Percentiles rank a stretch among this genome's conserved stretches.
Evolutionary conservation across 805 yeast species (phyloP).

Genomic region (Sugiyamaella qingdaonensis): DNA sequence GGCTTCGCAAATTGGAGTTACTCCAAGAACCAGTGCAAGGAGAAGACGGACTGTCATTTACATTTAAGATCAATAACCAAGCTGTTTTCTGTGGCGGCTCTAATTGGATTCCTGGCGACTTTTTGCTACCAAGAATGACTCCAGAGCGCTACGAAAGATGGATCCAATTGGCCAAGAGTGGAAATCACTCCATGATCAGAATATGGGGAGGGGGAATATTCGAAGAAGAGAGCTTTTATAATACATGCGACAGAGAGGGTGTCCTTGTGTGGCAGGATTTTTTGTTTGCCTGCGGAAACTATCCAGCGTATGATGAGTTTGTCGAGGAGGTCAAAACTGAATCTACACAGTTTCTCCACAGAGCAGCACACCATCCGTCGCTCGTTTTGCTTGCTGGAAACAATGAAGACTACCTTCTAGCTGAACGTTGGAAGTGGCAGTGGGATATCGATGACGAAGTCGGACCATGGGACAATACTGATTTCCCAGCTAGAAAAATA

Average conservation of each 20-base stretch:
- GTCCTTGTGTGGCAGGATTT: constrained; percentile 51
- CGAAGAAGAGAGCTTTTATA: constrained; percentile 40
- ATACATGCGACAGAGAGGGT: constrained; percentile 42
- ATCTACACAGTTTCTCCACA: constrained; percentile 34
- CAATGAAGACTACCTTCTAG: constrained; percentile 44
- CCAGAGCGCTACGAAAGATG: constrained; percentile 33
- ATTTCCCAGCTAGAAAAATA: constrained; percentile 41
- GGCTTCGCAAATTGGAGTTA: constrained; percentile 41
- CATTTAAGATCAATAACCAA: constrained; percentile 38
- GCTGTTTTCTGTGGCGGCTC: constrained; percentile 40
- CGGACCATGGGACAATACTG: constrained; percentile 15
- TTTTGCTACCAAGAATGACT: constrained; percentile 34
- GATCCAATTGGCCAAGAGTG: constrained; percentile 35
- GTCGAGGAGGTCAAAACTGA: constrained; percentile 36
- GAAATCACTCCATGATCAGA: constrained; percentile 42
- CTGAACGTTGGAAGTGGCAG: constrained; percentile 29
- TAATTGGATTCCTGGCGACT: constrained; percentile 47
- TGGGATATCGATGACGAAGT: constrained; percentile 14
- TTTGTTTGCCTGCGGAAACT: constrained; percentile 52
- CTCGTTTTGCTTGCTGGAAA: constrained; percentile 41
- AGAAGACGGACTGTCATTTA: constrained; percentile 39
- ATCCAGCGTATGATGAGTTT: constrained; percentile 41
- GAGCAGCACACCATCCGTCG: constrained; percentile 41
- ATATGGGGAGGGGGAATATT: constrained; percentile 49
- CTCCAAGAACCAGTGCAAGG: constrained; percentile 33